A percentile compares a stretch with the other conserved stretches of the same genome.
These are phyloP conservation scores for Lolium perenne DNA, from an alignment of 176 grass and related monocot species.

Conservation along the genomic window DNA sequence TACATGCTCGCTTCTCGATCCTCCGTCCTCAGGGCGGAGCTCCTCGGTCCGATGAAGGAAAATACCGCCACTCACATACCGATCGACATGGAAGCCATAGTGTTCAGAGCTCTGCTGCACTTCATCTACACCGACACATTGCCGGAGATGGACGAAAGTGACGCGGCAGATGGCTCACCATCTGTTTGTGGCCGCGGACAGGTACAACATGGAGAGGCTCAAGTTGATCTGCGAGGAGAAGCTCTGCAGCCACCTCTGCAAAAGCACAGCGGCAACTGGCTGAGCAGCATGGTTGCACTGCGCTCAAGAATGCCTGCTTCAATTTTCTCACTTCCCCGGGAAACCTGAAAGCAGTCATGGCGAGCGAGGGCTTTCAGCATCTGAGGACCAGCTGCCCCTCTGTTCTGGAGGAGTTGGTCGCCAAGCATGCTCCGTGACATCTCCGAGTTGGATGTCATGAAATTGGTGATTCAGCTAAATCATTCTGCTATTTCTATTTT, in stretches of 20 bases:
- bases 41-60: not conserved
- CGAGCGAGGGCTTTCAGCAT: not conserved
- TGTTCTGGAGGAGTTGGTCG: not conserved
- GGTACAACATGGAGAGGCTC: slow-evolving; percentile 44
- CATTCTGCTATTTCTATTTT: not conserved
- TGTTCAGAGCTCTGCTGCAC: not conserved
- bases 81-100: not conserved
- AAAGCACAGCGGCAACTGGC: not conserved
- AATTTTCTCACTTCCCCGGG: not conserved
- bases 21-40: not conserved
- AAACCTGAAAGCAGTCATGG: not conserved
- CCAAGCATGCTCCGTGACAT: slow-evolving; percentile 5
- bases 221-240: slow-evolving; percentile 53
- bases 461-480: not conserved
- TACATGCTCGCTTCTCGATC: not conserved
- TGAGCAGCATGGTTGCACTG: not conserved
- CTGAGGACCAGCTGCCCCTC: not conserved
- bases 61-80: not conserved
- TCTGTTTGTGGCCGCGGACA: slow-evolving; percentile 49
- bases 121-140: slow-evolving; percentile 46
- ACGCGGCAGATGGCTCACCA: slow-evolving; percentile 30
- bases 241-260: not conserved
- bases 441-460: not conserved
- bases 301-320: not conserved
- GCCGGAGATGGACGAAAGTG: not conserved